Evolutionary conservation across 2,329 filamentous ascomycete genomes (phyloP).

Genomic region (Pseudocercospora musae): DNA sequence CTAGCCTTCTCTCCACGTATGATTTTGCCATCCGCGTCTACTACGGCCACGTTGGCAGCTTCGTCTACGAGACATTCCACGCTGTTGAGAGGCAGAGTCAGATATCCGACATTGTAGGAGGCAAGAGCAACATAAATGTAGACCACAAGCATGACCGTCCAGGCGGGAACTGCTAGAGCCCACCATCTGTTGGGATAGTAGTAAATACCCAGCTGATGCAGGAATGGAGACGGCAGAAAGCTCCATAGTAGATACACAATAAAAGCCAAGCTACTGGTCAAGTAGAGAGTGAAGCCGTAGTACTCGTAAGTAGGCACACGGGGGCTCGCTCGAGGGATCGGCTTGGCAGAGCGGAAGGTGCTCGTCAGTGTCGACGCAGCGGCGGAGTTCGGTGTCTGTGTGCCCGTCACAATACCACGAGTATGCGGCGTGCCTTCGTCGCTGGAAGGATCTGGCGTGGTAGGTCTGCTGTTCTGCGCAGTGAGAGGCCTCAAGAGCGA

Average conservation of each 20-base stretch:
- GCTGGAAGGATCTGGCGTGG: constrained; percentile 87
- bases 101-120: constrained; percentile 81
- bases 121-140: constrained; percentile 95
- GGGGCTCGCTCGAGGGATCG: constrained; percentile 78
- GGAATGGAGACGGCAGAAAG: constrained; percentile 85
- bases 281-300: constrained; percentile 96
- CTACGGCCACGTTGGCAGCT: constrained; percentile 76
- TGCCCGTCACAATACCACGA: constrained; percentile 35
- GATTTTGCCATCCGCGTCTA: constrained; percentile 67
- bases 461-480: constrained; percentile 73
- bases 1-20: constrained; percentile 34
- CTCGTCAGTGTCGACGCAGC: constrained; percentile 56
- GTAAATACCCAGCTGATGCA: constrained; percentile 88
- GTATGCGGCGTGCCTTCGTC: constrained; percentile 56
- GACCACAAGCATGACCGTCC: constrained; percentile 79
- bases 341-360: constrained; percentile 54
- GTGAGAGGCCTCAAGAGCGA: constrained; percentile 77
- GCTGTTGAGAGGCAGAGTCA: constrained; percentile 75
- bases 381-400: constrained; percentile 51
- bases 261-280: constrained; percentile 81
- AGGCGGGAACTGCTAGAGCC: constrained; percentile 87
- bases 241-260: constrained; percentile 73
- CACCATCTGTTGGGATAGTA: constrained; percentile 99
- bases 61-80: constrained; percentile 92
- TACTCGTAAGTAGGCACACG: constrained; percentile 99